phyloP scores from a whole-genome alignment of 371 early-diverging fungal genomes.

The Encephalitozoon hellem region DNA sequence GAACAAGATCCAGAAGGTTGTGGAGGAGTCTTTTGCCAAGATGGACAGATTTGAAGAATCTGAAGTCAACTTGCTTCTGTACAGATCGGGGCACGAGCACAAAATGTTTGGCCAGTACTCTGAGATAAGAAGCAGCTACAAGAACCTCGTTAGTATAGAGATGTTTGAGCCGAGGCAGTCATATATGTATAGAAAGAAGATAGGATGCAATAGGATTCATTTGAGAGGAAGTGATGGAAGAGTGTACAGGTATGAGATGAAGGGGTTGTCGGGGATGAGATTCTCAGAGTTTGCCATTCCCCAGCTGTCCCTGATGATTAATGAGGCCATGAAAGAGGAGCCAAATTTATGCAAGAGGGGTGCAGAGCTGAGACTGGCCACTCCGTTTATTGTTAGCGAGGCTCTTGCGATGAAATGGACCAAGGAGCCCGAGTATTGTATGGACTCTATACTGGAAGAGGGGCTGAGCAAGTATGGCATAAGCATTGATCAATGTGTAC shows the following conservation, averaged over 20 bases:
- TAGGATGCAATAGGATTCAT: slow-evolving; percentile 24
- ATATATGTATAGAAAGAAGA: slow-evolving; percentile 34
- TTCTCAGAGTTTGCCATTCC: slow-evolving; percentile 21
- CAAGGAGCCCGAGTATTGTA: background rate
- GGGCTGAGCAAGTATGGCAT: background rate
- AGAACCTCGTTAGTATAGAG: slow-evolving; percentile 39
- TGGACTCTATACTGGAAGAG: background rate
- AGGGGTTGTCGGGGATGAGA: slow-evolving; percentile 20
- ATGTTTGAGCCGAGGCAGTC: slow-evolving; percentile 29
- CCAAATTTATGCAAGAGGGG: slow-evolving; percentile 2
- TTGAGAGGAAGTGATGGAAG: slow-evolving; percentile 46
- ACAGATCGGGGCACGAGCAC: slow-evolving; percentile 32
- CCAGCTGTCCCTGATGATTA: slow-evolving; percentile 15
- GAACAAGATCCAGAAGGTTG: slow-evolving; percentile 6
- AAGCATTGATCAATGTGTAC: background rate
- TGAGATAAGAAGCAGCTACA: slow-evolving; percentile 48
- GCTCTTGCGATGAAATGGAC: slow-evolving; percentile 31
- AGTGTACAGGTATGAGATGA: slow-evolving; percentile 36
- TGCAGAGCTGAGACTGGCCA: slow-evolving; percentile 18
- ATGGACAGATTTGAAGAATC: slow-evolving; percentile 29
- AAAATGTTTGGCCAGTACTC: slow-evolving; percentile 47
- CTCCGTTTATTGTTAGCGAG: slow-evolving; percentile 33
- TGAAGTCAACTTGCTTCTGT: slow-evolving; percentile 27
- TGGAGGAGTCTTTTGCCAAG: slow-evolving; percentile 14
- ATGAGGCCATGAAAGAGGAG: slow-evolving; percentile 9